Evolutionary conservation across 768 basidiomycete genomes (phyloP).

Genomic region (Tulasnella sp.): DNA sequence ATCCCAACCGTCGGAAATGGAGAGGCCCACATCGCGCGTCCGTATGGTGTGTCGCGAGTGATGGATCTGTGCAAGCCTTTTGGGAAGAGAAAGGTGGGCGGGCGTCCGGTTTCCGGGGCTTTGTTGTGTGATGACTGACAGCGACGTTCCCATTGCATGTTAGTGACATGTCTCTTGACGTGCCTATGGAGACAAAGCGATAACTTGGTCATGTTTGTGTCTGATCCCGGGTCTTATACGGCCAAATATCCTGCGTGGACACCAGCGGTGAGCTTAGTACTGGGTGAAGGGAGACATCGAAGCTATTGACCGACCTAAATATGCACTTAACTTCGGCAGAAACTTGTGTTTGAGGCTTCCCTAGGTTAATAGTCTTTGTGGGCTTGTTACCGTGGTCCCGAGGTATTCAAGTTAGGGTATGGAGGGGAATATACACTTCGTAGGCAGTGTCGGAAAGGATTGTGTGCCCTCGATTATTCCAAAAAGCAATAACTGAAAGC

Average conservation of each 20-base stretch:
- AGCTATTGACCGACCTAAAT: neutral
- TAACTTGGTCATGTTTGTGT: neutral
- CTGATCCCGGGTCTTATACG: neutral
- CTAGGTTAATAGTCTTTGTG: neutral
- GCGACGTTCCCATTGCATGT: neutral
- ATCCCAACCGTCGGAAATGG: neutral
- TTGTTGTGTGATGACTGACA: neutral
- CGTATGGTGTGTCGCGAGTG: neutral
- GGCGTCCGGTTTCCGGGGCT: neutral
- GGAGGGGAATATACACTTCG: neutral
- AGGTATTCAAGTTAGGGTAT: neutral
- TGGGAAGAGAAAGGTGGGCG: neutral
- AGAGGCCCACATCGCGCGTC: neutral
- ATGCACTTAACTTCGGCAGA: neutral
- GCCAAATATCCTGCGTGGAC: neutral
- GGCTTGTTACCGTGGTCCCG: neutral
- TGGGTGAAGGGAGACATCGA: no score
- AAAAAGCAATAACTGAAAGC: neutral
- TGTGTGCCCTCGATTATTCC: no score
- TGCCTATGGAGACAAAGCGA: neutral
- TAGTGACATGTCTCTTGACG: neutral
- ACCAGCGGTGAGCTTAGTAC: neutral
- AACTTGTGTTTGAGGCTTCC: neutral
- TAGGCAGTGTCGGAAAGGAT: no score
- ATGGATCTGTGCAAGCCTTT: neutral